Evolutionary conservation across 371 early-diverging fungal species (phyloP).

Genomic region (Mucor circinelloides): DNA sequence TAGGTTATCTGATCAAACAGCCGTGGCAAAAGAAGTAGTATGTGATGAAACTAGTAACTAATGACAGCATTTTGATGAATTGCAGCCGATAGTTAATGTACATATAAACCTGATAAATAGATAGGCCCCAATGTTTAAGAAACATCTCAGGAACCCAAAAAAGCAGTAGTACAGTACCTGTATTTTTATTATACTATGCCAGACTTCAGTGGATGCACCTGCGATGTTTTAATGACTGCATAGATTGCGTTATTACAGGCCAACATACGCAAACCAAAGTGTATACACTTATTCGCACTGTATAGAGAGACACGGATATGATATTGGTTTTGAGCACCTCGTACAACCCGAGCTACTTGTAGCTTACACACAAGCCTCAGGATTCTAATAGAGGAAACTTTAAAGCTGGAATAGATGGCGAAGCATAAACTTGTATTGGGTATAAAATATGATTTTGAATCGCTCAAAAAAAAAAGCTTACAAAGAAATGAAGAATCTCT

Average conservation of each 20-base stretch:
- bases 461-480: too few relatives aligned
- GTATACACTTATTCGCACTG: neutral
- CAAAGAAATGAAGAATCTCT: too few relatives aligned
- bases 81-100: too few relatives aligned
- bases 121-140: too few relatives aligned
- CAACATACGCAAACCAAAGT: neutral
- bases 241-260: neutral
- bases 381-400: too few relatives aligned
- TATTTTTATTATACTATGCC: neutral
- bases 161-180: neutral
- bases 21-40: neutral
- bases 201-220: neutral
- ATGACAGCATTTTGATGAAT: too few relatives aligned
- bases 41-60: too few relatives aligned
- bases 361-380: neutral
- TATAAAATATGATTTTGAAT: too few relatives aligned
- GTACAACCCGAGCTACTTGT: neutral
- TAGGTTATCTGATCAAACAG: neutral
- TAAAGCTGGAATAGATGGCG: too few relatives aligned
- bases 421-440: too few relatives aligned
- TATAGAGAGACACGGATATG: neutral
- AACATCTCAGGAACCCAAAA: neutral
- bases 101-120: too few relatives aligned
- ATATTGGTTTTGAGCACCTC: neutral
- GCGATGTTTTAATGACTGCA: neutral